Evolutionary conservation across 2,329 filamentous ascomycete species (phyloP), one percentile per base, ranked within the genome.

Genomic region (Fusarium sp.): DNA sequence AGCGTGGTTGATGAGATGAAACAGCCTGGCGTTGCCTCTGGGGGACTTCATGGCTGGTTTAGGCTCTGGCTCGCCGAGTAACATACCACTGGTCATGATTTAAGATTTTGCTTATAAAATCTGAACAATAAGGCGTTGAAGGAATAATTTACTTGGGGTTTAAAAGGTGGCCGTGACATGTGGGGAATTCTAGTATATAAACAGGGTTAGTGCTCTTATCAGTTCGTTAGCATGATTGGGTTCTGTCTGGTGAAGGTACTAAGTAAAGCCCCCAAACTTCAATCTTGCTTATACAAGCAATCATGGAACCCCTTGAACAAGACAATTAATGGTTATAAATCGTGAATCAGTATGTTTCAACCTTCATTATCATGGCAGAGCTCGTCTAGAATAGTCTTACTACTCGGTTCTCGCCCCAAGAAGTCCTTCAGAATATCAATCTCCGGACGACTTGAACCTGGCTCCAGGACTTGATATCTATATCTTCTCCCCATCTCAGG

Each of bases 291-390:
- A 28, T 10, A 10, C 5, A 47, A 20, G 36, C 6, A 12, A 20
- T 38, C 0, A 2, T 38, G 5, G 0, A 38, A 0, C 17, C 36
- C 17, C 17, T 20, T 38, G 9, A 7, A 38, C 0, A 20, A 20
- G 36, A 20, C 17, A 20, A 38, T 6, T 1, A 11, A 0, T 38
- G 10, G 17, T 0, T 20, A 38, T 38, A 38, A 20, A 38, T 38
- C 22, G 13, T n/a, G 5, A 2, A 0, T 45, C 18, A 8, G 7
- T 0, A 13, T 18, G 2, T 18, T 15, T 26, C n/a, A 52, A 4
- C 12, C 17, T 6, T 36, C 0, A 24, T 0, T 13, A 9, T 24
- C 28, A 3, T 14, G 28, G 4, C 24, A 2, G 8, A 28, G n/a
- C 7, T 57, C 39, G 8, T 47, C 18, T 6, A 55, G 5, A 36